Evolutionary conservation across 1,284 basidiomycete species (phyloP).

Genomic region (Trametes sp.): DNA sequence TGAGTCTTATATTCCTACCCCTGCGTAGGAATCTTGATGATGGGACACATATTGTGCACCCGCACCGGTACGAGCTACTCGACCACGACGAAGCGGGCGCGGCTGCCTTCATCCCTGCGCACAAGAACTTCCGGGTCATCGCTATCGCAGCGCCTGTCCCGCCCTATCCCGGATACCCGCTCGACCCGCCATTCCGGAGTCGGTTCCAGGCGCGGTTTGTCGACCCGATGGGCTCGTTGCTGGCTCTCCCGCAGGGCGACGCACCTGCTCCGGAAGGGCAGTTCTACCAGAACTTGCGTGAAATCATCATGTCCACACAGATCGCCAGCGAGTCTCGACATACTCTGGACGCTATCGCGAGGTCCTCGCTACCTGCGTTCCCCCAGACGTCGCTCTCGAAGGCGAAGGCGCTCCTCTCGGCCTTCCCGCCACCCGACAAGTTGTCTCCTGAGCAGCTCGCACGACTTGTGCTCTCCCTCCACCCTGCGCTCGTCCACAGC

Average conservation of each 20-base stretch:
- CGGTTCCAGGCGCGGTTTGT: constrained; percentile 74
- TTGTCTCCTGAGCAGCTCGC: constrained; percentile 57
- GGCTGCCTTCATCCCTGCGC: constrained; percentile 61
- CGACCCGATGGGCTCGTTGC: constrained; percentile 63
- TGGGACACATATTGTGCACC: constrained; percentile 76
- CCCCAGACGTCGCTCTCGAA: constrained; percentile 68
- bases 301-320: constrained; percentile 66
- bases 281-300: constrained; percentile 53
- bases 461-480: constrained; percentile 59
- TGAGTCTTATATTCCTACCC: background rate
- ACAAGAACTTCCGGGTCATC: constrained; percentile 68
- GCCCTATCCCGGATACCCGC: constrained; percentile 69
- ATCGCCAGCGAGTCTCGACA: constrained; percentile 63
- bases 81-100: constrained; percentile 42
- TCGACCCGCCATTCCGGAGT: constrained; percentile 73
- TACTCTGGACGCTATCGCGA: constrained; percentile 57
- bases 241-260: constrained; percentile 48
- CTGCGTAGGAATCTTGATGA: constrained; percentile 66
- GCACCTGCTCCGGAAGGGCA: constrained; percentile 21
- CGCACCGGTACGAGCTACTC: constrained; percentile 61
- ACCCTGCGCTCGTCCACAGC: constrained; percentile 61
- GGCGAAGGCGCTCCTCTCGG: constrained; percentile 50
- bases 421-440: constrained; percentile 53
- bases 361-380: constrained; percentile 62
- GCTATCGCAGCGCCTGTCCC: constrained; percentile 73